Evolutionary conservation across 345 rosid species (phyloP), one percentile per base, ranked within the genome.

Genomic region (Euclidium syriacum): DNA sequence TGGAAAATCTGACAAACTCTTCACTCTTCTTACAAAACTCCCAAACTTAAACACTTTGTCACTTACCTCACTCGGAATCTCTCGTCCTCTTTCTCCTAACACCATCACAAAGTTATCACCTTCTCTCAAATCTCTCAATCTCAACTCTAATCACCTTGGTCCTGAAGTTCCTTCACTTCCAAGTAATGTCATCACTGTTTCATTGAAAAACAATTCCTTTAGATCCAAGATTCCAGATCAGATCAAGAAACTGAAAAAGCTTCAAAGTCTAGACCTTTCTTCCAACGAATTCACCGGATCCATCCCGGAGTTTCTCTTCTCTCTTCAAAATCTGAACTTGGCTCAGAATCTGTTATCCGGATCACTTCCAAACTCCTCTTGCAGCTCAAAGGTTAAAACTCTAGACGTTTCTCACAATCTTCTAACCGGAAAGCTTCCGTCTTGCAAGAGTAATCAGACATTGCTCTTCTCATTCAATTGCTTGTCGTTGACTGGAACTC

Each of bases 101-200:
- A 58, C 78, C 69, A 59, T 66, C 69, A 34, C 61, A 26, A 79
- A 90, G 53, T 44, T 89, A 52, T 39, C 64, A 59, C 79, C 85
- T 1, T 64, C 65, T 57, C 91, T 92, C 26, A 30, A 75, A 30
- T 68, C 73, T 35, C 73, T 92, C 8, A 84, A 92, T 62, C 52
- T 89, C 53, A 83, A 85, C 70, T 87, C 88, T 10, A 92, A 92
- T n/a, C n/a, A n/a, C n/a, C 69, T 89, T 3, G 95, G 95, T 41
- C 87, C 94, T 36, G 47, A 68, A 20, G 77, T 86, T 58, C 96
- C 98, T 46, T 79, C 78, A 1, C 42, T 91, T 9, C 77, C 80
- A 62, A 69, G 67, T 70, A 77, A 58, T 36, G 73, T 88, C 14
- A 67, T 67, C 15, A 40, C 68, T 53, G 36, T 88, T 36, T 51